phyloP scores from a whole-genome alignment of 1,284 basidiomycete genomes.

The Veloboletus limbatus region DNA sequence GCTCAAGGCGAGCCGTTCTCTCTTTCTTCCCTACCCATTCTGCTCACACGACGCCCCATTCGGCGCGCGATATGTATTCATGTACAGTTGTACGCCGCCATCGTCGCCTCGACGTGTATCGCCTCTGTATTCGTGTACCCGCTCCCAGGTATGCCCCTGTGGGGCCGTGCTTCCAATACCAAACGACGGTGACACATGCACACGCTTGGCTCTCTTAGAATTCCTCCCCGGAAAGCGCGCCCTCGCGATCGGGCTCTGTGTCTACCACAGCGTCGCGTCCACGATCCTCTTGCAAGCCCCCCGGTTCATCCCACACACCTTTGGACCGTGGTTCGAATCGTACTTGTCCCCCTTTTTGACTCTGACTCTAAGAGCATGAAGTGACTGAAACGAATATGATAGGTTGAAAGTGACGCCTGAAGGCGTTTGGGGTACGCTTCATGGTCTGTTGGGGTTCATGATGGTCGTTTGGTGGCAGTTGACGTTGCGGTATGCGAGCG shows the following conservation, averaged over 20 bases:
- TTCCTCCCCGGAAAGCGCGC: slow-evolving; percentile 84
- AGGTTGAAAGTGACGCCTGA: slow-evolving; percentile 67
- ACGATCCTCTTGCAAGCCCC: slow-evolving; percentile 74
- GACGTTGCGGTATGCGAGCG: slow-evolving; percentile 55
- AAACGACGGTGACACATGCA: not conserved
- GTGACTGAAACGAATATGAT: too few species aligned
- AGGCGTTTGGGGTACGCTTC: slow-evolving; percentile 61
- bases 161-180: too few species aligned
- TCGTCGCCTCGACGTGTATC: slow-evolving; percentile 58
- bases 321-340: slow-evolving; percentile 60
- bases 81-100: slow-evolving; percentile 58
- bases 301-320: slow-evolving; percentile 71
- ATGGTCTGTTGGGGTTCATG: slow-evolving; percentile 63
- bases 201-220: too few species aligned
- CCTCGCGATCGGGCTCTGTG: slow-evolving; percentile 67
- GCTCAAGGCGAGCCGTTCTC: slow-evolving; percentile 69
- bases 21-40: too few species aligned
- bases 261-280: slow-evolving; percentile 75
- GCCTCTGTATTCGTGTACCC: slow-evolving; percentile 57
- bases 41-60: too few species aligned
- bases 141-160: slow-evolving; percentile 51
- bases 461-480: slow-evolving; percentile 76
- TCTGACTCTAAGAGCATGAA: too few species aligned
- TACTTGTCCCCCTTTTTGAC: not conserved
- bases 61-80: too few species aligned